Base-by-base conservation (phyloP, 768 basidiomycete species). In the Pholiota molesta region DNA sequence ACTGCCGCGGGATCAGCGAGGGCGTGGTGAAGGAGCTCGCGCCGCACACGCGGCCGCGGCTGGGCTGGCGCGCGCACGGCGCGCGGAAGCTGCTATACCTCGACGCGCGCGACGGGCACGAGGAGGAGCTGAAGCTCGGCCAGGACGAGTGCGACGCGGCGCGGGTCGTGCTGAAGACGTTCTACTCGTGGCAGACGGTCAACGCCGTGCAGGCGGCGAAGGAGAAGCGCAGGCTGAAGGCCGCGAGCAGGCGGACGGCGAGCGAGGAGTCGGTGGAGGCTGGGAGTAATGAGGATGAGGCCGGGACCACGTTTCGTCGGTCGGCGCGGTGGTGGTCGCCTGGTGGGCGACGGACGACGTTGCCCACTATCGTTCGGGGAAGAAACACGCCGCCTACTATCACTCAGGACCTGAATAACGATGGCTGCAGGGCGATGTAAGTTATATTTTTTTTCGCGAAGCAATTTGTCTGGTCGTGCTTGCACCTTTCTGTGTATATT, bases 121-220 rank as follows among this genome's bases (percentile, higher is more conserved):
- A 78, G 6, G 88, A 90, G 64, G 83, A 85, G 39, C 74, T 90
- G 60, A 86, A 83, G 72, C 74, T 86, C 9, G 90, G 88, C 49
- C 88, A 92, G 75, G 90, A 93, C 72, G 94, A 95, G 72, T 92
- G 92, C 69, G 92, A 94, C 64, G 81, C 83, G 68, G 74, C 68
- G 69, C 78, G 88, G 26, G 87, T 94, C 26, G 88, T 92, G 55
- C 70, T 95, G 65, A 94, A 94, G 83, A 87, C 89, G 26, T 95
- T 94, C 73, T 89, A 91, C 73, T 86, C 89, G 53, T 93, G 91
- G 90, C 90, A 94, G 79, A 89, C 84, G 10, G 92, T 95, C 39
- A 93, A 94, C 70, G 85, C 87, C 0, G 92, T 94, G 52, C 81
- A 81, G 61, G 77, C 81, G 35, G 83, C 81, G 57, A 80, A 90